Percentiles rank a stretch among this genome's conserved stretches.
These are phyloP conservation scores for Biscogniauxia mediterranea DNA, from an alignment of 2,329 filamentous ascomycete genomes.

Conservation along the genomic window DNA sequence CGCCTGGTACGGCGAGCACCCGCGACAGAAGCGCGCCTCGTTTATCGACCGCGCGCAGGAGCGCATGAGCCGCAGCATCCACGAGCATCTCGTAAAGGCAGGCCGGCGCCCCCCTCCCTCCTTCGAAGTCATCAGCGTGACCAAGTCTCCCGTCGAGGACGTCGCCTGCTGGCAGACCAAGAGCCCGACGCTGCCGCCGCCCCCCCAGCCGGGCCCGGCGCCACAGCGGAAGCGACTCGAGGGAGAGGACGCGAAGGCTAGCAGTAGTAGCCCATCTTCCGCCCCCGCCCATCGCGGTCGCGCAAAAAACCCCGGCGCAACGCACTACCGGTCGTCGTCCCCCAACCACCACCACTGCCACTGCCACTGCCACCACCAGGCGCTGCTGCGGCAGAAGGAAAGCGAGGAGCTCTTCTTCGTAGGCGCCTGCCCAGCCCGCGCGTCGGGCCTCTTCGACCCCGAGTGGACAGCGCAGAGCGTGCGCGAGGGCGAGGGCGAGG, in stretches of 20 bases:
- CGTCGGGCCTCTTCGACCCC: slow-evolving; percentile 6
- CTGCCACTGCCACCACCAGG: too few species aligned
- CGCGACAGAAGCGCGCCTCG: slow-evolving; percentile 11
- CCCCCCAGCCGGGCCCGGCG: not conserved
- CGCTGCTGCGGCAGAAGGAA: not conserved
- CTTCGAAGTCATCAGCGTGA: slow-evolving; percentile 19
- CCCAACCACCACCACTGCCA: too few species aligned
- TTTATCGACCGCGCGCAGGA: slow-evolving; percentile 17
- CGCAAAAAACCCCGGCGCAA: too few species aligned
- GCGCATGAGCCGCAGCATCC: slow-evolving; percentile 5
- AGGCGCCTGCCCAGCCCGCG: not conserved
- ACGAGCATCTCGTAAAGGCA: slow-evolving; percentile 14
- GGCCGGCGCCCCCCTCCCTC: slow-evolving; percentile 10
- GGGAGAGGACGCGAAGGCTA: too few species aligned
- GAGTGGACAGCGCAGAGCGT: not conserved
- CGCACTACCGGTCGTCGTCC: too few species aligned
- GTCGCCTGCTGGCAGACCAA: not conserved
- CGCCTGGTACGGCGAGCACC: slow-evolving; percentile 12
- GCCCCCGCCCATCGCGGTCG: too few species aligned
- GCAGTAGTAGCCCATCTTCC: not conserved
- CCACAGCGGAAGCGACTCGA: not conserved
- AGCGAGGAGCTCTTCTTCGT: slow-evolving; percentile 13
- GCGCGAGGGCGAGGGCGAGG: too few species aligned
- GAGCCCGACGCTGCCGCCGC: not conserved
- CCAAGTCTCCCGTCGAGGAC: slow-evolving; percentile 11